Percentiles rank a stretch among this genome's conserved stretches.
Conservation (phyloP, 768 basidiomycete species). For the Strobilomyces confusus region DNA sequence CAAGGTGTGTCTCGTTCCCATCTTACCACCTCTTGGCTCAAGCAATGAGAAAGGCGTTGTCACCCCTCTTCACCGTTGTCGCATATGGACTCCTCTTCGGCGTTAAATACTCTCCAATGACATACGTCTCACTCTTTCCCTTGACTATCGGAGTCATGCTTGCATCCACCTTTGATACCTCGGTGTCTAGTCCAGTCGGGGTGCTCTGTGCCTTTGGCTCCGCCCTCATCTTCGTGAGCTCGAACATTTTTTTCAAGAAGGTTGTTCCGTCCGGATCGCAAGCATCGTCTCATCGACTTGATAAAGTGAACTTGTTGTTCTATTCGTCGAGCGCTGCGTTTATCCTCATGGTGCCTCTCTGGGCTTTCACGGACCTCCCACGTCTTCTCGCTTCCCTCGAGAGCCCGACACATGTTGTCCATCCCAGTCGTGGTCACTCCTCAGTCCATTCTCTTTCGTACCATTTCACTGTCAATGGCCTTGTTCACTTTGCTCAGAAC, state of each 20-base stretch:
- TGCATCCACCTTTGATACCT: constrained; percentile 90
- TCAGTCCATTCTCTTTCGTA: constrained; percentile 63
- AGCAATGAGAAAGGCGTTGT: constrained; percentile 65
- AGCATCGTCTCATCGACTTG: constrained; percentile 68
- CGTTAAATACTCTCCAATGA: constrained; percentile 88
- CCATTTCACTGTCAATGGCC: constrained; percentile 91
- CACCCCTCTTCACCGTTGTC: constrained; percentile 94
- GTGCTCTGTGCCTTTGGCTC: constrained; percentile 96
- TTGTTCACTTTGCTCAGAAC: constrained; percentile 95
- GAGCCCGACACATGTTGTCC: constrained; percentile 40
- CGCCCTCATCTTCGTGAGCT: constrained; percentile 93
- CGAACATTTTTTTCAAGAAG: constrained; percentile 99
- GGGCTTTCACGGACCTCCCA: constrained; percentile 85
- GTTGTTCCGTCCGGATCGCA: constrained; percentile 72
- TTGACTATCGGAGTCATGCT: constrained; percentile 97
- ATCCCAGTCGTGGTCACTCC: constrained; percentile 44
- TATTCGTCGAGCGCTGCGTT: constrained; percentile 96
- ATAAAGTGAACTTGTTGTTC: constrained; percentile 94
- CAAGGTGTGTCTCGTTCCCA: constrained; percentile 57
- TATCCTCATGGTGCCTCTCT: constrained; percentile 92
- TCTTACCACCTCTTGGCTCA: constrained; percentile 1
- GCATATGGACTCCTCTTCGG: constrained; percentile 92
- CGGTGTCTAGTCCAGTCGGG: constrained; percentile 79
- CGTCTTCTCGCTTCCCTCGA: constrained; percentile 47
- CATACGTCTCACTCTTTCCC: constrained; percentile 91